phyloP scores from a whole-genome alignment of 2,329 filamentous ascomycete genomes.

The Aaosphaeria pasadenensis region DNA sequence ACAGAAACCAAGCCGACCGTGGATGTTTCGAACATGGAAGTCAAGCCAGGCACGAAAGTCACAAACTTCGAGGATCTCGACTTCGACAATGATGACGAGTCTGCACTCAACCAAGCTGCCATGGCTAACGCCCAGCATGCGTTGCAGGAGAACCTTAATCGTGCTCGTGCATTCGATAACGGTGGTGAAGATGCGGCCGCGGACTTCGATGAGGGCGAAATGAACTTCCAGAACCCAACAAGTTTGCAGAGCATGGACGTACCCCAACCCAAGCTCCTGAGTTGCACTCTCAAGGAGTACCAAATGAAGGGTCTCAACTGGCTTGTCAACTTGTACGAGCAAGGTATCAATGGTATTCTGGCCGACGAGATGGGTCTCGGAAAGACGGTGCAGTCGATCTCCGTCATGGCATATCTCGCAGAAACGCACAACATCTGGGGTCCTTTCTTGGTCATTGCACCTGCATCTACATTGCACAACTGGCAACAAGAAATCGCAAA shows the following conservation, averaged over 20 bases:
- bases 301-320: slow-evolving; percentile 99
- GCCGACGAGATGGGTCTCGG: slow-evolving; percentile 99
- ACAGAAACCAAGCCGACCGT: slow-evolving; percentile 42
- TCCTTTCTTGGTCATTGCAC: slow-evolving; percentile 93
- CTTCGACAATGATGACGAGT: slow-evolving; percentile 93
- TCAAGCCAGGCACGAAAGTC: slow-evolving; percentile 64
- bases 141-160: slow-evolving; percentile 89
- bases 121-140: slow-evolving; percentile 96
- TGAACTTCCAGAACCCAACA: slow-evolving; percentile 99
- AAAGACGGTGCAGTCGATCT: slow-evolving; percentile 98
- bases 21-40: slow-evolving; percentile 47
- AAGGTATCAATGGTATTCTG: slow-evolving; percentile 98
- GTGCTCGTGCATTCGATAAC: slow-evolving; percentile 84
- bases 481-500: slow-evolving; percentile 98
- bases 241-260: slow-evolving; percentile 93
- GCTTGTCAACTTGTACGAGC: slow-evolving; percentile 98
- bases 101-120: slow-evolving; percentile 74
- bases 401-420: slow-evolving; percentile 97
- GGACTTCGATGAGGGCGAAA: slow-evolving; percentile 92
- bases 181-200: slow-evolving; percentile 65
- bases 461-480: slow-evolving; percentile 94
- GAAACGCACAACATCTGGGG: slow-evolving; percentile 99
- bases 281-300: slow-evolving; percentile 95
- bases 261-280: slow-evolving; percentile 89
- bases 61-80: slow-evolving; percentile 93